Evolutionary conservation across 768 basidiomycete genomes (phyloP), one percentile per base, ranked within the genome.

Genomic region (Omphalotus guepiniiformis): DNA sequence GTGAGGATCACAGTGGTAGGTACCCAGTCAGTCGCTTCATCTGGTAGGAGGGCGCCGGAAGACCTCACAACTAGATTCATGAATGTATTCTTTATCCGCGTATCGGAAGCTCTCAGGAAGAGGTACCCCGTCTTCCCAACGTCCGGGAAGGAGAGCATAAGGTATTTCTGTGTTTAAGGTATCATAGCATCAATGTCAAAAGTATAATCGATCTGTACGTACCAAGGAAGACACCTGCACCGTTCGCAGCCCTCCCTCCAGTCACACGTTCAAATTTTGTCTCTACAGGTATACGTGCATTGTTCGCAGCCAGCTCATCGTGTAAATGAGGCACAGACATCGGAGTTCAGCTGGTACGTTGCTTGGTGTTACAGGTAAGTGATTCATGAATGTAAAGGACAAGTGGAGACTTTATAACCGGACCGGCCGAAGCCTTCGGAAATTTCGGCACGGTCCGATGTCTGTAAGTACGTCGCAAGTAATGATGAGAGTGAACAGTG

Each of bases 211-310:
- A 19, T 37, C n/a, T 9, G 18, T 18, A 58, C 67, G 21, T 55
- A 83, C 85, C 85, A 30, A 88, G 66, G 59, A 85, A 88, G 16
- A 78, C 76, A 4, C 72, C 78, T 34, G 81, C 69, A 1, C 82
- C 82, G 53, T 83, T 86, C 23, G 56, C 63, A 3, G 83, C 77
- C 25, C 78, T 71, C 12, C 79, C 82, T 9, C 85, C 85, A 19
- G 61, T 75, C 19, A 87, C 60, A 5, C 63, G 59, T 0, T 85
- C 85, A 58, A 73, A 78, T 11, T 63, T 69, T 11, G 85, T 86
- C 27, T 76, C 59, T 3, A 78, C 77, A 3, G 62, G 58, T 4
- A 85, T 70, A 13, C 74, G 68, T 2, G 62, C 64, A 8, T 64
- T 53, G 13, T 64, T 70, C 49, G 62, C 49, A 13, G 61, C 55